Evolutionary conservation across 306 rosid genomes (phyloP).

Genomic region (Rosa multiflora): DNA sequence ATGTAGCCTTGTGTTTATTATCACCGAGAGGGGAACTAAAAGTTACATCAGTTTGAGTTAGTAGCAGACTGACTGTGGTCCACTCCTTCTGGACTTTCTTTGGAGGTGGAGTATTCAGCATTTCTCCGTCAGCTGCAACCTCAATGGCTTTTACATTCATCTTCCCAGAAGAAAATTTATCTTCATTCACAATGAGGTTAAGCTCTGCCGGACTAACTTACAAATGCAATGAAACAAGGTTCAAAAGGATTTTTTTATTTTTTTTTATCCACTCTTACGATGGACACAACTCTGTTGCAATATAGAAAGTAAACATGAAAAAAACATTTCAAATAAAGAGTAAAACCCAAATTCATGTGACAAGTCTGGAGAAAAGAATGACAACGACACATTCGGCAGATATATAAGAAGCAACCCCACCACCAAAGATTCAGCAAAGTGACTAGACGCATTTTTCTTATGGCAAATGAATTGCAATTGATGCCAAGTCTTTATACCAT

Average conservation of each 20-base stretch:
- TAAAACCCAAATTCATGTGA: conserved; percentile 12
- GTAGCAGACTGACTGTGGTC: conserved; percentile 39
- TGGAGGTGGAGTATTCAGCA: conserved; percentile 15
- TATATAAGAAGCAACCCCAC: too few species aligned
- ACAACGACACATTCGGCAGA: background rate
- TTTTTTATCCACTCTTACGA: background rate
- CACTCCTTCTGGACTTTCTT: conserved; percentile 42
- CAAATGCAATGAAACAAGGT: conserved; percentile 17
- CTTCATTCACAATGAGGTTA: background rate
- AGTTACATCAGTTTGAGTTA: background rate
- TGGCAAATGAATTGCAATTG: too few species aligned
- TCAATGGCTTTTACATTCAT: background rate
- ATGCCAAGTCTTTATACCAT: too few species aligned
- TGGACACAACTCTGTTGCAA: background rate
- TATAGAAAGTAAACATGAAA: too few species aligned
- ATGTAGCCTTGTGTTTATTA: background rate
- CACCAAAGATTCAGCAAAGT: too few species aligned
- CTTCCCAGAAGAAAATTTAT: background rate
- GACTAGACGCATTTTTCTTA: too few species aligned
- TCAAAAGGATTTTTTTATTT: background rate
- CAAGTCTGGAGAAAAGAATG: conserved; percentile 11
- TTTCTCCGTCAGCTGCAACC: conserved; percentile 17
- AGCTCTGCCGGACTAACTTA: conserved; percentile 22
- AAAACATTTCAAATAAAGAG: background rate
- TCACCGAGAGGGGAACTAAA: background rate